Conservation (phyloP, 139 green algal species). For the Asterochloris erici region DNA sequence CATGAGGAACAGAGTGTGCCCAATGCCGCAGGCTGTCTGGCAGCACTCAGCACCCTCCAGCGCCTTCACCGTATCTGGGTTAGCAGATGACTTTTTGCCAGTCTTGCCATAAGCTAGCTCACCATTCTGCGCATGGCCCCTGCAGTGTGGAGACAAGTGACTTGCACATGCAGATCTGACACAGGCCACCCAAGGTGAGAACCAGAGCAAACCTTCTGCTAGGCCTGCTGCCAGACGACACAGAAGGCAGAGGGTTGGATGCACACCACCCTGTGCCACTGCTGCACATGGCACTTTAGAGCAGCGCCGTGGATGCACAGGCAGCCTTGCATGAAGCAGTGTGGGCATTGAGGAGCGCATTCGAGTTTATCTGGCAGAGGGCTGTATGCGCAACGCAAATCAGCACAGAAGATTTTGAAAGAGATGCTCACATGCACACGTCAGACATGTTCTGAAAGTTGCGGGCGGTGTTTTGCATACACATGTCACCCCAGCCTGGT, state of each 20-base stretch:
- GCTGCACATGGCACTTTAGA: no score
- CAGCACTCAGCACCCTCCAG: slow-evolving; percentile 52
- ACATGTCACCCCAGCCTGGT: no score
- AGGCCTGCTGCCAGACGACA: background rate
- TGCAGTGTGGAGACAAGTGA: background rate
- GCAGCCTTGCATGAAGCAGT: no score
- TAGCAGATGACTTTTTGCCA: slow-evolving; percentile 88
- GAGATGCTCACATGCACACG: no score
- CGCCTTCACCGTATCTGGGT: slow-evolving; percentile 76
- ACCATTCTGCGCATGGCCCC: slow-evolving; percentile 70
- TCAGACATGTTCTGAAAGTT: no score
- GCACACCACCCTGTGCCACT: no score
- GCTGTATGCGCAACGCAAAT: no score
- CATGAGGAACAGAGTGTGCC: slow-evolving; percentile 80
- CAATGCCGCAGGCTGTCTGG: slow-evolving; percentile 72
- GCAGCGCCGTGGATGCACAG: no score
- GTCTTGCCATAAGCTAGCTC: slow-evolving; percentile 87
- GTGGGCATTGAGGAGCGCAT: no score
- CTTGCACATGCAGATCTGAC: background rate
- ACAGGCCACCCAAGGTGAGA: background rate
- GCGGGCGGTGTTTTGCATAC: no score
- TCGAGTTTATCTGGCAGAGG: no score
- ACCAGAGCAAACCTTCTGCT: background rate
- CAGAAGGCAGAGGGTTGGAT: background rate
- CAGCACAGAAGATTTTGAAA: no score